These are phyloP conservation scores for Diaporthe sp. DNA, from an alignment of 2,329 filamentous ascomycete species.

Conservation along the genomic window DNA sequence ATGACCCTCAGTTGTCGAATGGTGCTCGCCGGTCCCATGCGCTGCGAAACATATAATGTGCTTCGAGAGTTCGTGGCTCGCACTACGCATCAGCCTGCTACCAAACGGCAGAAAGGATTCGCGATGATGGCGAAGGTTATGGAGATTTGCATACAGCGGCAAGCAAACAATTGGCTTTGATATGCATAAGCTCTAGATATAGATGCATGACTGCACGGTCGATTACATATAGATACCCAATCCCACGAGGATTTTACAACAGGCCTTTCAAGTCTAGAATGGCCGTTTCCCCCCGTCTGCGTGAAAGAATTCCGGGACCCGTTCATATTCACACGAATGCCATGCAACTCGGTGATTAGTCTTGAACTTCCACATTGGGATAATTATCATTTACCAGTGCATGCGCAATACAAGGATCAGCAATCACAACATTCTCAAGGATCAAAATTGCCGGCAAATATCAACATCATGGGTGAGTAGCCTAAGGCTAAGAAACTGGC, in stretches of 20 bases:
- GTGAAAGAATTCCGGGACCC: neutral
- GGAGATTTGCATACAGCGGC: neutral
- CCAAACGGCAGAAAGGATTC: neutral
- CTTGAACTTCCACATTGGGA: neutral
- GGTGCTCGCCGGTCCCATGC: neutral
- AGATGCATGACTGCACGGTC: neutral
- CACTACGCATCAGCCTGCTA: too few species aligned
- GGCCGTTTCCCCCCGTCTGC: neutral
- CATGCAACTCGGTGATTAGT: neutral
- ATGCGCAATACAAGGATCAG: too few species aligned
- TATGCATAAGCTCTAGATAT: neutral
- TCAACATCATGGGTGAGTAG: too few species aligned
- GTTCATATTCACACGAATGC: neutral
- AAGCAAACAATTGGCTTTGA: neutral
- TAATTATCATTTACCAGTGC: too few species aligned
- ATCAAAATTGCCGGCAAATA: neutral
- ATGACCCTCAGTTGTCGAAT: neutral
- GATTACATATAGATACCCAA: constrained; percentile 9
- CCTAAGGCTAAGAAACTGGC: too few species aligned
- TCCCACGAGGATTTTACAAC: neutral
- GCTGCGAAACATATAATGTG: neutral
- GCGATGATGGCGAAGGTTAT: too few species aligned
- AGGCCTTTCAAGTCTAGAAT: rapidly evolving
- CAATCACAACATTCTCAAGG: too few species aligned
- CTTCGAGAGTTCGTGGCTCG: neutral